These are phyloP conservation scores for Trichoderma gracile DNA, from an alignment of 2,329 filamentous ascomycete species.

Conservation along the genomic window DNA sequence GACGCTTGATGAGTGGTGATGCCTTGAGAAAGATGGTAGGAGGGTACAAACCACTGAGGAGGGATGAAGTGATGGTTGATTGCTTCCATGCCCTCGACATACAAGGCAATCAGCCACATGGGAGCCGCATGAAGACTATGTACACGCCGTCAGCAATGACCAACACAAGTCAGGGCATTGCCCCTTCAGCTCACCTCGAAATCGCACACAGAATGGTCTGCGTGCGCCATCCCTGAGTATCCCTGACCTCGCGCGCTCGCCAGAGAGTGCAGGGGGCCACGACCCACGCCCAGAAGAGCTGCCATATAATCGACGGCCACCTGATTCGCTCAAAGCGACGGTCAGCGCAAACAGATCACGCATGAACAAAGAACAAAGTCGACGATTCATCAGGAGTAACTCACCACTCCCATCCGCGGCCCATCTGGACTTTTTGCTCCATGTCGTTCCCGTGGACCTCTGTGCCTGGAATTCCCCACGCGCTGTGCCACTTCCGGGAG, in stretches of 20 bases:
- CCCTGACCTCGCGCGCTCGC: slow-evolving; percentile 60
- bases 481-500: slow-evolving; percentile 62
- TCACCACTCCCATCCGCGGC: slow-evolving; percentile 64
- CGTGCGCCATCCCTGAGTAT: slow-evolving; percentile 64
- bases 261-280: slow-evolving; percentile 61
- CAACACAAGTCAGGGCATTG: background rate
- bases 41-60: slow-evolving; percentile 58
- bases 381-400: background rate
- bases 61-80: slow-evolving; percentile 58
- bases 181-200: slow-evolving; percentile 40
- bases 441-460: slow-evolving; percentile 57
- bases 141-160: slow-evolving; percentile 9
- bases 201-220: slow-evolving; percentile 58
- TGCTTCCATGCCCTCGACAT: slow-evolving; percentile 49
- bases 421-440: slow-evolving; percentile 47
- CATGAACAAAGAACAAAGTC: too few species aligned
- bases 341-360: slow-evolving; percentile 1
- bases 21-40: slow-evolving; percentile 30
- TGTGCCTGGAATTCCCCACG: slow-evolving; percentile 60
- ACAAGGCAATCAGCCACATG: slow-evolving; percentile 62
- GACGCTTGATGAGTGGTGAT: background rate
- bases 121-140: slow-evolving; percentile 61
- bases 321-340: slow-evolving; percentile 31
- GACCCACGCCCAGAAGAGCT: slow-evolving; percentile 61
- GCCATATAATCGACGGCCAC: slow-evolving; percentile 62